Evolutionary conservation across 1,284 basidiomycete genomes (phyloP).

Genomic region (Puccinia hordei): DNA sequence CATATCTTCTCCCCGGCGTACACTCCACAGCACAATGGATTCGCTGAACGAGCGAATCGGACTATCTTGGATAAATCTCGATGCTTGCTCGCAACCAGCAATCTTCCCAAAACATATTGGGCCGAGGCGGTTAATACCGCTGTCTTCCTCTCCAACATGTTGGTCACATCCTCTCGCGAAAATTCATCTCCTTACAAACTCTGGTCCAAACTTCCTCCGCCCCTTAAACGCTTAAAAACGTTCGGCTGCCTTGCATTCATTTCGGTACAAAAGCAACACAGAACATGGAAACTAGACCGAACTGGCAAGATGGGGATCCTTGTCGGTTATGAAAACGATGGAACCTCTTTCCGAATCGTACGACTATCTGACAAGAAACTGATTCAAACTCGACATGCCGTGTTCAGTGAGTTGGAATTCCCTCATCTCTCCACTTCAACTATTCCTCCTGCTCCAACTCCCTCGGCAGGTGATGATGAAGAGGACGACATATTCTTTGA

Average conservation of each 20-base stretch:
- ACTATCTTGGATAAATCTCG: conserved; percentile 56
- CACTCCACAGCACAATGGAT: conserved; percentile 59
- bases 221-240: background rate
- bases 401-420: background rate
- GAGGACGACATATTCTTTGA: no score
- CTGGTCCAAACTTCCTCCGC: background rate
- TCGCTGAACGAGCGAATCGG: conserved; percentile 56
- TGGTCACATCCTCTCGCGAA: conserved; percentile 45
- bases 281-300: background rate
- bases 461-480: no score
- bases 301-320: background rate
- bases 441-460: no score
- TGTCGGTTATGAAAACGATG: background rate
- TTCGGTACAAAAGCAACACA: background rate
- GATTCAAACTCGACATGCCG: background rate
- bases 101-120: conserved; percentile 59
- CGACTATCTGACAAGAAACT: background rate
- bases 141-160: conserved; percentile 59
- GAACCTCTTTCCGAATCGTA: background rate
- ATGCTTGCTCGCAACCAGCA: conserved; percentile 56
- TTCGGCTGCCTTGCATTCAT: no score
- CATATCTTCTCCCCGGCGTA: conserved; percentile 60
- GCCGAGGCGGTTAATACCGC: conserved; percentile 57
- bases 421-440: background rate
- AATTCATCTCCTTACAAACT: background rate